A percentile compares a stretch with the other conserved stretches of the same genome.
Conservation (phyloP, 2,329 filamentous ascomycete species). For the Sporothrix schenckii region DNA sequence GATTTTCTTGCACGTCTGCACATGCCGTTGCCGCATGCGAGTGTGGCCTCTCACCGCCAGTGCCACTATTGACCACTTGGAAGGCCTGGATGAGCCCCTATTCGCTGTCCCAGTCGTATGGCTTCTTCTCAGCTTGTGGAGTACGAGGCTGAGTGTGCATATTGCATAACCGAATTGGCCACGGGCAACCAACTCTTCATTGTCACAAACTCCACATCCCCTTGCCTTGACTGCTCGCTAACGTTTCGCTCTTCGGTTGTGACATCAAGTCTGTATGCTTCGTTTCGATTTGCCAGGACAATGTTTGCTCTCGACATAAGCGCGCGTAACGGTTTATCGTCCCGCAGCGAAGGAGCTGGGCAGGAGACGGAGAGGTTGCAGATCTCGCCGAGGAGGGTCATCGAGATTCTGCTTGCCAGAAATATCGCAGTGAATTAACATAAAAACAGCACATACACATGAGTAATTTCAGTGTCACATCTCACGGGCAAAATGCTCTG, state of each 20-base stretch:
- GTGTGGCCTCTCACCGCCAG: background rate
- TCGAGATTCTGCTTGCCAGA: background rate
- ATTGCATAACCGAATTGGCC: background rate
- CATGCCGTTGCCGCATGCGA: background rate
- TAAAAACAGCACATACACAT: too few relatives aligned
- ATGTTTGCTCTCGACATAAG: too few relatives aligned
- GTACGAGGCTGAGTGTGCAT: constrained; percentile 12
- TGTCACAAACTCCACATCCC: background rate
- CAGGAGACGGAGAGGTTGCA: background rate
- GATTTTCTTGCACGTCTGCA: background rate
- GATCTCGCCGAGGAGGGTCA: background rate
- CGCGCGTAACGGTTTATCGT: background rate
- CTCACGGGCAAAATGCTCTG: constrained; percentile 19
- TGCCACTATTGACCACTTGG: background rate
- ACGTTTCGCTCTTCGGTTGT: too few relatives aligned
- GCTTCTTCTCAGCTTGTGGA: constrained; percentile 2
- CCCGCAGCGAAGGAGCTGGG: background rate
- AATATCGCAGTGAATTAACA: background rate
- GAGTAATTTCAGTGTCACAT: background rate
- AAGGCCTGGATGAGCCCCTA: background rate
- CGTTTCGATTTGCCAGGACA: too few relatives aligned
- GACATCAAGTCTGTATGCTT: too few relatives aligned
- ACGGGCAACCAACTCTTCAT: background rate
- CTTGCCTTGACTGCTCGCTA: background rate
- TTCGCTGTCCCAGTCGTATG: background rate